Evolutionary conservation across 257 asterid genomes (phyloP), one percentile per base, ranked within the genome.

Genomic region (Plantago ovata): DNA sequence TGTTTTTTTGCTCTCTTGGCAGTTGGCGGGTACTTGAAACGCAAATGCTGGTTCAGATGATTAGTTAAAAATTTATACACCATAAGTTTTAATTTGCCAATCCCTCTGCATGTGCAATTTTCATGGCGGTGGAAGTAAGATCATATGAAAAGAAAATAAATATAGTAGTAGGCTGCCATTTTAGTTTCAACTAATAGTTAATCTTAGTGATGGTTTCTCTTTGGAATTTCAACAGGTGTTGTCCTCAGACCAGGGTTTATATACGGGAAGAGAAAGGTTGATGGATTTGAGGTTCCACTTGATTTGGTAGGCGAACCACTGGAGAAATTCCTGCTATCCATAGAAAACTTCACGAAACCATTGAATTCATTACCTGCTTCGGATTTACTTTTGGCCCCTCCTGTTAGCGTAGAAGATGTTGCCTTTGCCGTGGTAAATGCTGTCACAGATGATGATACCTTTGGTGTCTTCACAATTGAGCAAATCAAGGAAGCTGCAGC

Each of bases 401-500:
- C 97, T 0, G 88, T 93, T 56, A 84, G 95, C 24, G 99, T 89
- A 24, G 95, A 86, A 6, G 95, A 89, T 58, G 78, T 93, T 28
- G 99, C 96, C 3, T 77, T 52, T 51, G 99, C 99, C 14, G 96
- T 74, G 22, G 56, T 89, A 57, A 89, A 81, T 18, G 95, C 96
- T 0, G 81, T 83, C 12, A 63, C 63, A 4, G 95, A 89, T 43
- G 99, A 93, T 40, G 88, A 84, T 48, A 54, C 79, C 80, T 93
- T 93, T 38, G 99, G 99, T 24, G 66, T 84, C 61, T 89, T 93
- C 84, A 86, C 93, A 1, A 89, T 93, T 18, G 94, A 89, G 57
- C 99, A 93, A 64, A 93, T 93, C 70, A 86, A 78, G 84, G 95
- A 83, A 81, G 97, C 99, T 10, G 99, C 99, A 0, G 82, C 87